Evolutionary conservation across 2,329 filamentous ascomycete genomes (phyloP).

Genomic region (Colletotrichum sp.): DNA sequence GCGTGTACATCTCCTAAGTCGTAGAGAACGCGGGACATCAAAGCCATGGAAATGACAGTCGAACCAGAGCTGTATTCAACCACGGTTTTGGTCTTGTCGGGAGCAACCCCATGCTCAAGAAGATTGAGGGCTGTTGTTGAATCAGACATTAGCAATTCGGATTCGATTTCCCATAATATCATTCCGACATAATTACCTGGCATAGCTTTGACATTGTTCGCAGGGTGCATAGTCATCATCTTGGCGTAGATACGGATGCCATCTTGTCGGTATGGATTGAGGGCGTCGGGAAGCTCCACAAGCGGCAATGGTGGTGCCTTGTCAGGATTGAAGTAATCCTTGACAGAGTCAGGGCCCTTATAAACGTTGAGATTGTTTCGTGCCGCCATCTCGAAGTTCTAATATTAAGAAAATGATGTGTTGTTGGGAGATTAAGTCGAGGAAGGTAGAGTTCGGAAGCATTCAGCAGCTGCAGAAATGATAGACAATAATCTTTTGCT

Average conservation of each 20-base stretch:
- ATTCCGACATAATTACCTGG: constrained; percentile 35
- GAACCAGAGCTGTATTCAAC: constrained; percentile 68
- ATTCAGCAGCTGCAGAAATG: neutral
- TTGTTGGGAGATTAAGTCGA: constrained; percentile 20
- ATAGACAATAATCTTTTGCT: neutral
- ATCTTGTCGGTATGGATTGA: constrained; percentile 64
- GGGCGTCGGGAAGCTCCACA: constrained; percentile 62
- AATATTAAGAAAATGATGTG: neutral
- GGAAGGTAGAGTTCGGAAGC: neutral
- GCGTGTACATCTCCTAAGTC: constrained; percentile 57
- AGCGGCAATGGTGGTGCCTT: constrained; percentile 62
- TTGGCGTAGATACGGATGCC: constrained; percentile 69
- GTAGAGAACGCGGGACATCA: constrained; percentile 57
- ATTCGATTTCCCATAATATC: neutral
- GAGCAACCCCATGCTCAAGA: constrained; percentile 45
- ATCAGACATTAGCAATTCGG: neutral
- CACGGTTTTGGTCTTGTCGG: constrained; percentile 53
- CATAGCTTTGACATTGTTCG: constrained; percentile 69
- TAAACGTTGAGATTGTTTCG: constrained; percentile 57
- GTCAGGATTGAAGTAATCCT: constrained; percentile 65
- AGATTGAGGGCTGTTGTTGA: constrained; percentile 50
- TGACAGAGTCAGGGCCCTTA: constrained; percentile 60
- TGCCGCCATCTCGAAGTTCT: neutral
- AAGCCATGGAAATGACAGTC: constrained; percentile 65
- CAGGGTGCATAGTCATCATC: constrained; percentile 69